Conservation (phyloP, 1,284 basidiomycete species). For the Psilocybe mexicana region DNA sequence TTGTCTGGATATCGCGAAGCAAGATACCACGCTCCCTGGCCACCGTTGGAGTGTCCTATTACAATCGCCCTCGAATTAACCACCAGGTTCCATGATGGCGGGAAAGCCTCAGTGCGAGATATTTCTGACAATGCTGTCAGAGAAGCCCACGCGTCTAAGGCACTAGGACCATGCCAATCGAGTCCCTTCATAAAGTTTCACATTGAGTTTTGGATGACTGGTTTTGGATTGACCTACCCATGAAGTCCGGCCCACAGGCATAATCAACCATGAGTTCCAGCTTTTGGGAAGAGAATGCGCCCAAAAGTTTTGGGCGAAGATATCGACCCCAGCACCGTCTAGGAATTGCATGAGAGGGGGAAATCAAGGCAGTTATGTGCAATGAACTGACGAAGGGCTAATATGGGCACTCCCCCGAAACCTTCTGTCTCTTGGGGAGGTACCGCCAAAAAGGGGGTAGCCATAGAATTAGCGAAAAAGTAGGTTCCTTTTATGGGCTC, state of each 20-base stretch:
- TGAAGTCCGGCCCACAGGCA: conserved; percentile 71
- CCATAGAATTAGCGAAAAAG: conserved; percentile 53
- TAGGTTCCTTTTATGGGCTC: conserved; percentile 56
- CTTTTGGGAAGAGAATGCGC: conserved; percentile 58
- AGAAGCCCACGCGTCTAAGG: conserved; percentile 58
- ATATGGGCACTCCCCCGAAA: conserved; percentile 45
- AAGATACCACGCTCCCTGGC: conserved; percentile 86
- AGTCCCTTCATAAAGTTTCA: conserved; percentile 57
- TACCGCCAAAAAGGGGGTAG: conserved; percentile 56
- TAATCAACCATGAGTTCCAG: conserved; percentile 64
- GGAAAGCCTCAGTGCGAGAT: conserved; percentile 29
- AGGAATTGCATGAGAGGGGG: neutral
- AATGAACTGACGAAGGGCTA: conserved; percentile 64
- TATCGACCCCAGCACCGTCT: conserved; percentile 83
- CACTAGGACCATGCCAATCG: conserved; percentile 83
- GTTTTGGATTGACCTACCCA: conserved; percentile 49
- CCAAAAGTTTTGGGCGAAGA: conserved; percentile 58
- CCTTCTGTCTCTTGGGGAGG: conserved; percentile 43
- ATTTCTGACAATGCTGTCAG: conserved; percentile 55
- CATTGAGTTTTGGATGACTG: neutral
- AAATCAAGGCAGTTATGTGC: neutral
- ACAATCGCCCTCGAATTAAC: conserved; percentile 50
- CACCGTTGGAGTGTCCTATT: conserved; percentile 91
- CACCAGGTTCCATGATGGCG: conserved; percentile 47
- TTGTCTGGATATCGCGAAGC: conserved; percentile 77